Percentiles rank a stretch among this genome's conserved stretches.
Evolutionary conservation across 257 asterid genomes (phyloP).

Genomic region (Gentiana dahurica): DNA sequence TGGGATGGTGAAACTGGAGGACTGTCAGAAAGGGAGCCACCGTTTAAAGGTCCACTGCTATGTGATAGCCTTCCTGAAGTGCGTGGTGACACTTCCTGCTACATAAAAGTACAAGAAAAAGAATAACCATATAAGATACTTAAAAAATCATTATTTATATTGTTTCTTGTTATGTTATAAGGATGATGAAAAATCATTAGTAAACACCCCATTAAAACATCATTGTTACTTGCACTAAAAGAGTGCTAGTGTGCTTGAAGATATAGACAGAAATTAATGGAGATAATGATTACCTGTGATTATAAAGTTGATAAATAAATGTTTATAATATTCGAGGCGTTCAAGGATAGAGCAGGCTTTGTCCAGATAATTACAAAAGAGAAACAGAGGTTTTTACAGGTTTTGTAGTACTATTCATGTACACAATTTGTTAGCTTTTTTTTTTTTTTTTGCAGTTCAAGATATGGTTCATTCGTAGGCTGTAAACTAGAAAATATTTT

Average conservation of each 20-base stretch:
- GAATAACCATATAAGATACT: background rate
- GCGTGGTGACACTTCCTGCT: conserved; percentile 98
- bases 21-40: conserved; percentile 86
- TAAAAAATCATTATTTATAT: background rate
- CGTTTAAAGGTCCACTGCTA: conserved; percentile 93
- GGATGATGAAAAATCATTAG: conserved; percentile 18
- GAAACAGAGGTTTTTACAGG: background rate
- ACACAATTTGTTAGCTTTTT: no score
- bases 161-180: conserved; percentile 9
- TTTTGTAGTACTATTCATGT: no score
- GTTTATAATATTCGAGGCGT: background rate
- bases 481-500: no score
- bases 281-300: conserved; percentile 13
- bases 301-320: background rate
- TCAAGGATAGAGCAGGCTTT: conserved; percentile 10
- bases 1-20: conserved; percentile 93
- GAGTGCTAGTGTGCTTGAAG: background rate
- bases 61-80: conserved; percentile 95
- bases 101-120: conserved; percentile 17
- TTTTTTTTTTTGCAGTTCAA: background rate
- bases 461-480: no score
- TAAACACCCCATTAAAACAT: background rate
- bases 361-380: conserved; percentile 15
- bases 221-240: background rate
- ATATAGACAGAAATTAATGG: conserved; percentile 2